Conservation (phyloP, 345 rosid genomes). For the Citrus mangshanensis region DNA sequence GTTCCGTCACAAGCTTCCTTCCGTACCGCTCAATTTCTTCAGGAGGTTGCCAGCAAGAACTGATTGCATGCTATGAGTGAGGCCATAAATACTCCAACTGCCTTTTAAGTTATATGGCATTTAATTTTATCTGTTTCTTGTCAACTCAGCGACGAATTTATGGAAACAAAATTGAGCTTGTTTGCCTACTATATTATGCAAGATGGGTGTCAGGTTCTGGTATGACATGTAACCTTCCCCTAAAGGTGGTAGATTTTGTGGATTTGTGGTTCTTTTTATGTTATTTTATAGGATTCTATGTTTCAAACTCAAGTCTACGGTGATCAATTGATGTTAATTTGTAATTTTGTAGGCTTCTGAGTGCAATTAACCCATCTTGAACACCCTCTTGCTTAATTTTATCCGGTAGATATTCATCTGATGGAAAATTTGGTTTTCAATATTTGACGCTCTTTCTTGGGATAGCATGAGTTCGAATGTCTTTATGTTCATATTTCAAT, state of each 20-base stretch:
- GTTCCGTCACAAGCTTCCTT: conserved; percentile 83
- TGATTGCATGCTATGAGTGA: conserved; percentile 73
- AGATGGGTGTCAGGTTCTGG: conserved; percentile 14
- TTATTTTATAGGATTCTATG: conserved; percentile 26
- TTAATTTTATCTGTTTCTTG: conserved; percentile 3
- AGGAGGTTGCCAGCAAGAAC: conserved; percentile 91
- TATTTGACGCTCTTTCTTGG: background rate
- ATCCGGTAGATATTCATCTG: conserved; percentile 14
- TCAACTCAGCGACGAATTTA: conserved; percentile 16
- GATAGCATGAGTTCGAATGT: background rate
- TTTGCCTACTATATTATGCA: conserved; percentile 13
- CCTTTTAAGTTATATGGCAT: conserved; percentile 12
- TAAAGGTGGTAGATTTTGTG: conserved; percentile 52
- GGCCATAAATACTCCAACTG: conserved; percentile 1
- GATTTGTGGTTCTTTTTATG: conserved; percentile 28
- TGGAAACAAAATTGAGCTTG: conserved; percentile 26
- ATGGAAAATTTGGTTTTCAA: background rate
- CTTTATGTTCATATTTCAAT: background rate
- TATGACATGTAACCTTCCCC: conserved; percentile 32
- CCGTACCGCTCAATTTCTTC: conserved; percentile 92
- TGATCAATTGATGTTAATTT: conserved; percentile 25
- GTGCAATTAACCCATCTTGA: conserved; percentile 21
- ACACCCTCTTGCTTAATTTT: conserved; percentile 18
- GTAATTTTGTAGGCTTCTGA: conserved; percentile 48
- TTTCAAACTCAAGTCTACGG: conserved; percentile 20